phyloP scores from a whole-genome alignment of 2,329 filamentous ascomycete species.

The Aspergillus fructus region DNA sequence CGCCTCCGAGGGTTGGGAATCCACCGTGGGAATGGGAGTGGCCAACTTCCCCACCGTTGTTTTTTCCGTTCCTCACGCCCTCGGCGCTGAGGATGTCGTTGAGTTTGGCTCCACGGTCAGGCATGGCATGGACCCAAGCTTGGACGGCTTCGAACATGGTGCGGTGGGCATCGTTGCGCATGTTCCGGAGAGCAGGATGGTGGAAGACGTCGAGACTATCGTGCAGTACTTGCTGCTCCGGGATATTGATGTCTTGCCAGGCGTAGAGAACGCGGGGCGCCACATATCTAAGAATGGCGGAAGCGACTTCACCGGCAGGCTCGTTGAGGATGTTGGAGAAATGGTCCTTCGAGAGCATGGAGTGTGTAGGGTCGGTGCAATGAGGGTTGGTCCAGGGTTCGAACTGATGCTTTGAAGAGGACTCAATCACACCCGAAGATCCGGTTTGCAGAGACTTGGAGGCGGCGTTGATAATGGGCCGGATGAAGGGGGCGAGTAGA shows the following conservation, averaged over 20 bases:
- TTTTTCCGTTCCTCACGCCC: conserved; percentile 78
- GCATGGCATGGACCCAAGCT: conserved; percentile 71
- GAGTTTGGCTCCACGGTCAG: conserved; percentile 65
- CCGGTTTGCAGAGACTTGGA: conserved; percentile 83
- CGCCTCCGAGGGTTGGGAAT: conserved; percentile 23
- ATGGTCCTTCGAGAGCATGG: conserved; percentile 80
- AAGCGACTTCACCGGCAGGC: conserved; percentile 71
- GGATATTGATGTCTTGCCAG: conserved; percentile 83
- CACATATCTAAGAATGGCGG: conserved; percentile 78
- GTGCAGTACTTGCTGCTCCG: conserved; percentile 77
- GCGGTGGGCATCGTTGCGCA: conserved; percentile 73
- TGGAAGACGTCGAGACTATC: conserved; percentile 85
- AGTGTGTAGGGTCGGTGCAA: conserved; percentile 78
- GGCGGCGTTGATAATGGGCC: conserved; percentile 85
- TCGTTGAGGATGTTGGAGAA: conserved; percentile 78
- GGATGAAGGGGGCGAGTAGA: conserved; percentile 84
- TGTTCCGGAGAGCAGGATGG: conserved; percentile 79
- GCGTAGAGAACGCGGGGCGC: conserved; percentile 87
- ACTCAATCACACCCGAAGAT: conserved; percentile 67
- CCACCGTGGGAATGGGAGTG: conserved; percentile 30
- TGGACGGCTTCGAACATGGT: conserved; percentile 88
- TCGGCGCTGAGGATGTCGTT: conserved; percentile 77
- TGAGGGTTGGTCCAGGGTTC: conserved; percentile 76
- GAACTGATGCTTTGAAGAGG: conserved; percentile 71
- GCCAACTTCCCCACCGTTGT: conserved; percentile 44